Evolutionary conservation across 2,329 filamentous ascomycete genomes (phyloP).

Genomic region (Grosmannia huntii): DNA sequence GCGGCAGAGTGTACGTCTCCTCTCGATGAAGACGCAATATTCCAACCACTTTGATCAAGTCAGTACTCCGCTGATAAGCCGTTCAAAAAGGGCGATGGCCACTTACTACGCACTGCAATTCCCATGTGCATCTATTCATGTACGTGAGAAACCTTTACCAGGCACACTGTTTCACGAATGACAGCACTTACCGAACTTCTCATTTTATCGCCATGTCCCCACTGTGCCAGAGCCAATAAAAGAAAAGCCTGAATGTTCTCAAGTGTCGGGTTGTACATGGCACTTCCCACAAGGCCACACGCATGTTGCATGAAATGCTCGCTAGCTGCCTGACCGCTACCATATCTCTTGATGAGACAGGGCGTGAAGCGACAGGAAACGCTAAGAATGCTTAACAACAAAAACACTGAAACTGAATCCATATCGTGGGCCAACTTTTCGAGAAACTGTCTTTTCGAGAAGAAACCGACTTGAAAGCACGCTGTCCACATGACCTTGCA

Average conservation of each 20-base stretch:
- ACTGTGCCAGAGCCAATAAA: slow-evolving; percentile 18
- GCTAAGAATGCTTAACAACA: slow-evolving; percentile 8
- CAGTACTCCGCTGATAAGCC: too few relatives aligned
- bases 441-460: slow-evolving; percentile 17
- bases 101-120: slow-evolving; percentile 8
- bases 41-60: slow-evolving; percentile 27
- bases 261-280: slow-evolving; percentile 17
- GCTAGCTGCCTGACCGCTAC: slow-evolving; percentile 5
- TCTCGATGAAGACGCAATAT: slow-evolving; percentile 41
- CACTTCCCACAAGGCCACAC: slow-evolving; percentile 9
- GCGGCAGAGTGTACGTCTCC: slow-evolving; percentile 29
- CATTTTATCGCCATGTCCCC: slow-evolving; percentile 21
- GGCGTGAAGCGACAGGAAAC: slow-evolving; percentile 7
- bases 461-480: slow-evolving; percentile 18
- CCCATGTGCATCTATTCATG: slow-evolving; percentile 7
- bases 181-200: slow-evolving; percentile 15
- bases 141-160: neutral
- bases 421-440: slow-evolving; percentile 12
- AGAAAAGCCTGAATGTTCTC: slow-evolving; percentile 18
- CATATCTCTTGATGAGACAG: slow-evolving; percentile 11
- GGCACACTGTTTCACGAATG: neutral
- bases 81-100: too few relatives aligned
- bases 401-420: slow-evolving; percentile 12
- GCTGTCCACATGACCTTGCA: slow-evolving; percentile 15
- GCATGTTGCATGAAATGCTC: slow-evolving; percentile 14